Percentiles rank a stretch among this genome's conserved stretches.
phyloP scores from a whole-genome alignment of 2,329 filamentous ascomycete species.

The Colletotrichum gigasporum region DNA sequence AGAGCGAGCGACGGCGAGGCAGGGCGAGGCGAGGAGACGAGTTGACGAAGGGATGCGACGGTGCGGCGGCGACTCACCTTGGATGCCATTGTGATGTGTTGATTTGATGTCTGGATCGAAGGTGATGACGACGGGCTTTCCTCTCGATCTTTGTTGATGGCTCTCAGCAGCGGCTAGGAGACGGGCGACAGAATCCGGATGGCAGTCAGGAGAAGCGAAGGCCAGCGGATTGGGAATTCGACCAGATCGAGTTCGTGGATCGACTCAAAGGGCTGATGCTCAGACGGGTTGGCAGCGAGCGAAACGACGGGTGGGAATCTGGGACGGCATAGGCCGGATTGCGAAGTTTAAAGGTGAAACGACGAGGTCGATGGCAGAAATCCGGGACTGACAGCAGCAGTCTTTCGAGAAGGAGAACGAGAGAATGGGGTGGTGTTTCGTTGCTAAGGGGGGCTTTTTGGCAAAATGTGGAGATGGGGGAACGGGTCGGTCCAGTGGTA shows the following conservation, averaged over 20 bases:
- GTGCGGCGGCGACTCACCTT: conserved; percentile 43
- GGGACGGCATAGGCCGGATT: conserved; percentile 32
- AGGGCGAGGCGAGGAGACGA: not conserved
- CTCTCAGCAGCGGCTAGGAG: conserved; percentile 3
- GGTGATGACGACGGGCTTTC: not conserved
- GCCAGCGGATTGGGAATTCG: conserved; percentile 10
- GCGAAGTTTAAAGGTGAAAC: conserved; percentile 33
- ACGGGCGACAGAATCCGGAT: conserved; percentile 13
- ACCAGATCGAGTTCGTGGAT: conserved; percentile 1
- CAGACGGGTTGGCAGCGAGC: conserved; percentile 21
- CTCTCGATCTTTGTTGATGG: conserved; percentile 23
- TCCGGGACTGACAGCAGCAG: conserved; percentile 32
- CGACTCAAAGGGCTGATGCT: not conserved
- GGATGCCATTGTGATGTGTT: conserved; percentile 47
- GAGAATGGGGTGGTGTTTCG: conserved; percentile 33
- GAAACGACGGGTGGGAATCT: conserved; percentile 29
- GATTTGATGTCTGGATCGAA: conserved; percentile 5
- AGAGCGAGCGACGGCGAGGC: not conserved
- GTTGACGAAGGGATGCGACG: not conserved
- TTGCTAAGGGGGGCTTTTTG: conserved; percentile 33
- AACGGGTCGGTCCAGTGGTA: conserved; percentile 25
- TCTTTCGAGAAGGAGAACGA: conserved; percentile 32
- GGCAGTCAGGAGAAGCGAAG: conserved; percentile 5
- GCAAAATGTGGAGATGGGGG: conserved; percentile 32
- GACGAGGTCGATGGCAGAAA: conserved; percentile 32